Percentiles rank a stretch among this genome's conserved stretches.
Conservation (phyloP, 2,329 filamentous ascomycete species). For the Madurella mycetomatis region DNA sequence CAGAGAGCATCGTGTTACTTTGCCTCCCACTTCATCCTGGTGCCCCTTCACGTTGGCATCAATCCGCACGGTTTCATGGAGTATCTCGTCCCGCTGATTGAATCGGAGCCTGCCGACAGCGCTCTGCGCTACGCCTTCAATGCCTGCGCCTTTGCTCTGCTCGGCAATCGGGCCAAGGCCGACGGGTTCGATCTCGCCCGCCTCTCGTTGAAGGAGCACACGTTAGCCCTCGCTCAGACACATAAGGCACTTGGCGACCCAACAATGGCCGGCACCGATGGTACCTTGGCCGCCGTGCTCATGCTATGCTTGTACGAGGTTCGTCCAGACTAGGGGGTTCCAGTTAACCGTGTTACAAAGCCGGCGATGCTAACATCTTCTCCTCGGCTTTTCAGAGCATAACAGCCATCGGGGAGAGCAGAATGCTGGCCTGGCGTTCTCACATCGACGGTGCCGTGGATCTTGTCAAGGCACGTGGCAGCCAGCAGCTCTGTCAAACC, state of each 20-base stretch:
- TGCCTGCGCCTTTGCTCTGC: constrained; percentile 53
- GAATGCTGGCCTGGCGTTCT: constrained; percentile 56
- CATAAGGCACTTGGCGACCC: constrained; percentile 51
- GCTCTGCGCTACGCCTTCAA: constrained; percentile 54
- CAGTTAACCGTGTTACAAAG: not conserved
- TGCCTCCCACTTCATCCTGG: constrained; percentile 54
- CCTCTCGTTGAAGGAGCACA: constrained; percentile 49
- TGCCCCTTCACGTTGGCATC: constrained; percentile 42
- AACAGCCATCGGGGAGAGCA: constrained; percentile 45
- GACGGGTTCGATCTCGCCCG: constrained; percentile 33
- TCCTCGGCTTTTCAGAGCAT: constrained; percentile 40
- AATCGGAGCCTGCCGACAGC: constrained; percentile 38
- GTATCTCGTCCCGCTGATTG: constrained; percentile 54
- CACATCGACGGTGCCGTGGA: constrained; percentile 60
- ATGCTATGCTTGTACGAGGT: constrained; percentile 57
- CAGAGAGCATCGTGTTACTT: constrained; percentile 56
- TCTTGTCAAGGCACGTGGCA: constrained; percentile 53
- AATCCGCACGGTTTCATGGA: constrained; percentile 54
- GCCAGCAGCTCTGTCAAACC: constrained; percentile 47
- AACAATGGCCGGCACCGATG: constrained; percentile 45
- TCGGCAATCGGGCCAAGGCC: constrained; percentile 48
- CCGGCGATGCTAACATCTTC: not conserved
- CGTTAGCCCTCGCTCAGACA: constrained; percentile 49
- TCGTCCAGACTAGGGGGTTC: constrained; percentile 6
- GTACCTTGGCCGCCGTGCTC: constrained; percentile 55